phyloP scores from a whole-genome alignment of 208 protist genomes.

The Tritrichomonas foetus region DNA sequence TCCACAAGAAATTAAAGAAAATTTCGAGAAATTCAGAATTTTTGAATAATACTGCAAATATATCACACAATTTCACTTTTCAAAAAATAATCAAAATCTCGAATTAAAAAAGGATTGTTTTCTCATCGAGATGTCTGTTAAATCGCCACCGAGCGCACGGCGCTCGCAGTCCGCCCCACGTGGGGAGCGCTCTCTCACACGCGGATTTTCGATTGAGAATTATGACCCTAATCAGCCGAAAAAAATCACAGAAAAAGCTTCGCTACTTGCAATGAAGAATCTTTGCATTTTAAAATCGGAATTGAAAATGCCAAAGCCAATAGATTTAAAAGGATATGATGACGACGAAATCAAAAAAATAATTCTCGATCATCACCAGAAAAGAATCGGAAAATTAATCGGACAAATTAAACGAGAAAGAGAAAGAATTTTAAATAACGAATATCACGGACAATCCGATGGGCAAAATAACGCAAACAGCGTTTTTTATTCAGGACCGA shows the following conservation, averaged over 20 bases:
- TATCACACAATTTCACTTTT: too few species aligned
- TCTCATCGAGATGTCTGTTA: too few species aligned
- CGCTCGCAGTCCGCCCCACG: too few species aligned
- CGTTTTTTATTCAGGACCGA: neutral
- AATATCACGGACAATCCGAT: neutral
- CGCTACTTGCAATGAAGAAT: constrained; percentile 10
- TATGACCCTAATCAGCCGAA: neutral
- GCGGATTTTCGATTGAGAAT: neutral
- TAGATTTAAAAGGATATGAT: neutral
- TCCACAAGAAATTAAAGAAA: too few species aligned
- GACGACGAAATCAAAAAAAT: neutral
- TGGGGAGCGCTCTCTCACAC: too few species aligned
- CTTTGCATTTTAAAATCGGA: constrained; percentile 8
- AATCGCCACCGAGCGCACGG: too few species aligned
- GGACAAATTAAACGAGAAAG: constrained; percentile 4
- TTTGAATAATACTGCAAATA: too few species aligned
- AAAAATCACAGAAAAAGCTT: neutral
- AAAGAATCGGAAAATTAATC: constrained; percentile 10
- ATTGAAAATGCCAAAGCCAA: neutral
- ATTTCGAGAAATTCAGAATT: too few species aligned
- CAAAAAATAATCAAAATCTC: too few species aligned
- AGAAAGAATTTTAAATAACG: neutral
- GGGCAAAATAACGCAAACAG: neutral
- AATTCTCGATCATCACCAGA: neutral
- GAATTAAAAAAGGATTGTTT: too few species aligned